A percentile compares a stretch with the other conserved stretches of the same genome.
Evolutionary conservation across 257 asterid genomes (phyloP).

Genomic region (Solanum rostratum): DNA sequence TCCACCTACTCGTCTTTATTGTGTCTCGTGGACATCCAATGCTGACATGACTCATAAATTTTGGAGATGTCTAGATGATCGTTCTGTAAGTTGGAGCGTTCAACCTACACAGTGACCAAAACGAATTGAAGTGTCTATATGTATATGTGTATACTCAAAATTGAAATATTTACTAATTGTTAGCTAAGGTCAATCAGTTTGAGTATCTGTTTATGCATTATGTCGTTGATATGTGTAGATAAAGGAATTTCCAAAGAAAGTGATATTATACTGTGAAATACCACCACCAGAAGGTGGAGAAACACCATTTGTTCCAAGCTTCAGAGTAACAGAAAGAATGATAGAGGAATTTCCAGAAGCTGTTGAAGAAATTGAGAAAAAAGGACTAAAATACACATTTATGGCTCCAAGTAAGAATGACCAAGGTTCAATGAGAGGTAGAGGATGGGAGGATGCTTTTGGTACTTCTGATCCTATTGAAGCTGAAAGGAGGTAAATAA

Average conservation of each 20-base stretch:
- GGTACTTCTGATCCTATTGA: conserved; percentile 57
- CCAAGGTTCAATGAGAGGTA: conserved; percentile 64
- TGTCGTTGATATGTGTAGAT: conserved; percentile 15
- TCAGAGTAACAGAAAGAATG: conserved; percentile 56
- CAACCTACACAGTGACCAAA: neutral
- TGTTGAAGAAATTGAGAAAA: conserved; percentile 61
- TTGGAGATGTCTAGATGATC: neutral
- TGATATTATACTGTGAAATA: conserved; percentile 58
- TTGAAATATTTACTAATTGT: too few species aligned
- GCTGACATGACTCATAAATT: neutral
- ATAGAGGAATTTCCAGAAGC: conserved; percentile 62
- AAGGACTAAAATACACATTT: conserved; percentile 61
- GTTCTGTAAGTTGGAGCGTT: neutral
- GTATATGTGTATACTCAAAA: too few species aligned
- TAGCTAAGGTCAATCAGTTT: too few species aligned
- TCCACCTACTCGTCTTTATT: neutral
- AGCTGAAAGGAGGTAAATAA: conserved; percentile 53
- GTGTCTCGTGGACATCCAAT: neutral
- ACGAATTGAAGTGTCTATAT: neutral
- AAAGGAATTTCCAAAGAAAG: conserved; percentile 63
- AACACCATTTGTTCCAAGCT: conserved; percentile 81
- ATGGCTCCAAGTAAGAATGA: conserved; percentile 52
- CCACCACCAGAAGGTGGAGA: conserved; percentile 87
- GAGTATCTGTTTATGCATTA: too few species aligned
- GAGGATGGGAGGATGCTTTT: conserved; percentile 86